Evolutionary conservation across 306 rosid genomes (phyloP).

Genomic region (Pterocarpus macrocarpus): DNA sequence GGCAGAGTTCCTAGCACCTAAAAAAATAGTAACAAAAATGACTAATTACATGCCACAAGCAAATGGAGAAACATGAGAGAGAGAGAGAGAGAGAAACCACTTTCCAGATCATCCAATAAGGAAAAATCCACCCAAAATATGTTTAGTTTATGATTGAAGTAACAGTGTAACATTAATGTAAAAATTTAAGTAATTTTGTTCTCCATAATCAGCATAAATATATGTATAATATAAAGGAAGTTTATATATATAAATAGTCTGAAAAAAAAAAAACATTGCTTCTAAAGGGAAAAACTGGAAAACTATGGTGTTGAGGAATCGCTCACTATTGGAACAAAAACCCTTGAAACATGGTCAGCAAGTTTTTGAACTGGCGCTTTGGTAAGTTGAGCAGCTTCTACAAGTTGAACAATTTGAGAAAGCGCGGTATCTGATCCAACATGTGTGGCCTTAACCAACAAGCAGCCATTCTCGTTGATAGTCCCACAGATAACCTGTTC

Average conservation of each 20-base stretch:
- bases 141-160: background rate
- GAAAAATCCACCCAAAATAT: slow-evolving; percentile 2
- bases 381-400: slow-evolving; percentile 95
- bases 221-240: background rate
- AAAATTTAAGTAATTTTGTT: no score
- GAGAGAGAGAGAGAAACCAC: background rate
- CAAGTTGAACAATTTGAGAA: slow-evolving; percentile 95
- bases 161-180: no score
- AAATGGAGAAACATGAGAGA: background rate
- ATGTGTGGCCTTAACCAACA: slow-evolving; percentile 81
- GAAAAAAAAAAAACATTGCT: no score
- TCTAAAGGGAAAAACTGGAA: background rate
- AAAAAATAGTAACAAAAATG: background rate
- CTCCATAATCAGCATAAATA: background rate
- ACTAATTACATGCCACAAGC: background rate
- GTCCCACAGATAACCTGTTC: slow-evolving; percentile 93
- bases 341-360: slow-evolving; percentile 84
- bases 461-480: slow-evolving; percentile 85
- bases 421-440: slow-evolving; percentile 95
- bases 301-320: background rate
- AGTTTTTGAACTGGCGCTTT: slow-evolving; percentile 95
- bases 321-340: slow-evolving; percentile 94
- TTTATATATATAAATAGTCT: no score
- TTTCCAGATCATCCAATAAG: background rate
- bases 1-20: background rate